Evolutionary conservation across 202 grass and related monocot species (phyloP), one percentile per base, ranked within the genome.

Genomic region (Panicum virgatum): DNA sequence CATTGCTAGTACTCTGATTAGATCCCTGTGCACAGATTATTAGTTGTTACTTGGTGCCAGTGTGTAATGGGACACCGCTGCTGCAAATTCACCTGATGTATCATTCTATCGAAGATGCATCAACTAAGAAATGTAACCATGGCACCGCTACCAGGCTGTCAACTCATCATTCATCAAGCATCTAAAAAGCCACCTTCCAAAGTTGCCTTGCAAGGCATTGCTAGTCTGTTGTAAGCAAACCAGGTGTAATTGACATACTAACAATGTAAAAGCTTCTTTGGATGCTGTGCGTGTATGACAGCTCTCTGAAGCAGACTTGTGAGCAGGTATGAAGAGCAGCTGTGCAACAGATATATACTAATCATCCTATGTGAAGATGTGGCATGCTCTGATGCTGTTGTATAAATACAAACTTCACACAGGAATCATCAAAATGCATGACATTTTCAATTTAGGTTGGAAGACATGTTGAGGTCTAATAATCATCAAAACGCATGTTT

Each of bases 191-290:
- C 5, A 43, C 4, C 45, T 18, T 14, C 30, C 30, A 39, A 62
- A 71, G 65, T 51, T 4, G 22, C 4, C 27, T 16, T 53, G 10
- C 26, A 45, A 37, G 18, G 36, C 19, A 53, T 62, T 63, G 50
- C 19, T 11, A 38, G 46, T 48, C 67, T 67, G 34, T 14, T 71
- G 53, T 72, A 63, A 73, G 34, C 57, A 76, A 76, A 71, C 16
- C 50, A 62, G 53, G 40, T n/a, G 19, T 13, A 32, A 62, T 44
- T 76, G 54, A 12, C 32, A 69, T 14, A 43, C 12, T 74, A 16
- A 65, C 51, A 79, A 65, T 23, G 27, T 14, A 83, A 71, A 83
- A 73, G 51, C 42, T 27, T 62, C 8, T 9, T 60, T 20, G 57
- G 54, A 45, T 63, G 57, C 3, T 53, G 7, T 23, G 29, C 14